phyloP scores from a whole-genome alignment of 495 filamentous ascomycete species.

The Trichoderma erinaceum region DNA sequence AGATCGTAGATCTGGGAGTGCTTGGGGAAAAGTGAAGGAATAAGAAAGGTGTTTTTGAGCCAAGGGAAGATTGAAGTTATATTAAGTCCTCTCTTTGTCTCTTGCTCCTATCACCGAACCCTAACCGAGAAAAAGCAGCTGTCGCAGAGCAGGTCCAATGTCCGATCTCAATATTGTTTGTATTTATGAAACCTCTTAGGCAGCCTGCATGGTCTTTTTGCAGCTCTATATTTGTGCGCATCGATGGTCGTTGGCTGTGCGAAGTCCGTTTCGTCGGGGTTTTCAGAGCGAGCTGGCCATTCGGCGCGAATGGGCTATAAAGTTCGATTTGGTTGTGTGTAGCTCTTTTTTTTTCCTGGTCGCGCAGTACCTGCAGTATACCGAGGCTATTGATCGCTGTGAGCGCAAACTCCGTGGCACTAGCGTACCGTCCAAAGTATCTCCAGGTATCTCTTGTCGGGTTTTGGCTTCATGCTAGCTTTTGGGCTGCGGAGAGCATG shows the following conservation, averaged over 20 bases:
- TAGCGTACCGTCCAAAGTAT: neutral
- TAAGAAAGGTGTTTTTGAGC: neutral
- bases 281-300: neutral
- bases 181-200: neutral
- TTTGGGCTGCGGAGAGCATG: neutral
- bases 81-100: neutral
- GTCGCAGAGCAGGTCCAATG: neutral
- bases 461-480: neutral
- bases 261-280: neutral
- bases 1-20: too few relatives aligned
- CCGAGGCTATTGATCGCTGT: neutral
- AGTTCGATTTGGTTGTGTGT: slow-evolving; percentile 7
- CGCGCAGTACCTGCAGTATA: neutral
- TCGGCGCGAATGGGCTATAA: neutral
- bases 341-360: neutral
- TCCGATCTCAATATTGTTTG: neutral
- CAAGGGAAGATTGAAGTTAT: neutral
- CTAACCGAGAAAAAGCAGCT: neutral
- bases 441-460: neutral
- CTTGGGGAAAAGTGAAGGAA: too few relatives aligned
- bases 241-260: neutral
- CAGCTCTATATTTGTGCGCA: neutral
- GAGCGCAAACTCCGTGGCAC: neutral
- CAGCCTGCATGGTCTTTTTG: neutral
- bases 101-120: neutral